phyloP scores from a whole-genome alignment of 495 filamentous ascomycete genomes.

The Annulohypoxylon moriforme region DNA sequence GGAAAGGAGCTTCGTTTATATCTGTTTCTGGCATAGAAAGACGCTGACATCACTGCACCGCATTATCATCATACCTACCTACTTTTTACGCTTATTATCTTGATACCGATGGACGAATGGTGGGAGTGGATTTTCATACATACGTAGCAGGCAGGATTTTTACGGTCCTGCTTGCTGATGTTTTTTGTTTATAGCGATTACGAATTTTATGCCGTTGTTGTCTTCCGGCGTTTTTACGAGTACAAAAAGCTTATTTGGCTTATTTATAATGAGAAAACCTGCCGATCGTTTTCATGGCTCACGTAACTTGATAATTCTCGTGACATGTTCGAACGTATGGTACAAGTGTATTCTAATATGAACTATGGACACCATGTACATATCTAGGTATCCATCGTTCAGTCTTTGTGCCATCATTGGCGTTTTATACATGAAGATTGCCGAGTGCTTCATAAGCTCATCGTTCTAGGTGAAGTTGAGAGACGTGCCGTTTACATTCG shows the following conservation, averaged over 20 bases:
- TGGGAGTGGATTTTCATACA: background rate
- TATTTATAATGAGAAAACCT: conserved; percentile 5
- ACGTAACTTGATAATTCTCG: background rate
- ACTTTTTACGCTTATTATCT: background rate
- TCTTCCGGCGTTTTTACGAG: conserved; percentile 3
- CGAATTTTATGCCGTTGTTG: background rate
- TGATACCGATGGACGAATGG: background rate
- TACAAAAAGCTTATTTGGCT: background rate
- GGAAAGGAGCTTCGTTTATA: background rate
- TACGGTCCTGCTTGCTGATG: background rate
- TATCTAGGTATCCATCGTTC: background rate
- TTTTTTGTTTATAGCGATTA: background rate
- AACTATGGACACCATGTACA: background rate
- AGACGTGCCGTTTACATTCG: background rate
- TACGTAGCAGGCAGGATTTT: background rate
- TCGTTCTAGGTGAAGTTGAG: background rate
- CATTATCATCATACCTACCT: background rate
- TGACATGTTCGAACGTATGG: background rate
- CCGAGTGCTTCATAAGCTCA: background rate
- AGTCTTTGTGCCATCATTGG: background rate
- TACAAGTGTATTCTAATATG: background rate
- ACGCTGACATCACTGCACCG: background rate
- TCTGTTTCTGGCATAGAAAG: conserved; percentile 16
- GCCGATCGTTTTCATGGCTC: conserved; percentile 4
- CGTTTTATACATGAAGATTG: conserved; percentile 9